Conservation (phyloP, 371 early-diverging fungal genomes). For the Nematocida ausubeli region DNA sequence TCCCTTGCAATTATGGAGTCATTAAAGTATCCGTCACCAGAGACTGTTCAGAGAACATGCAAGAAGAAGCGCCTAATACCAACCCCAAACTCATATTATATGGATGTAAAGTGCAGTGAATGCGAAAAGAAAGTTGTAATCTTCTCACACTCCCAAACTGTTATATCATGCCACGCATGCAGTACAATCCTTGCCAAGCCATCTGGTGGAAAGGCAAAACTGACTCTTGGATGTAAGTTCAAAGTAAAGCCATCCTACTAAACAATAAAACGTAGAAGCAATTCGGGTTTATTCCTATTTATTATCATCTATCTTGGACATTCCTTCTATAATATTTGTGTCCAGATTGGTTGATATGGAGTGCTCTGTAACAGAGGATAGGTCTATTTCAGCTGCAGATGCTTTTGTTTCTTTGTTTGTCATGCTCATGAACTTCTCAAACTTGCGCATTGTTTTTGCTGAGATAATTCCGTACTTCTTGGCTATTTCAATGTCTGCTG, state of each 20-base stretch:
- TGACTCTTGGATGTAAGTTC: constrained; percentile 61
- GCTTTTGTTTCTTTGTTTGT: not conserved
- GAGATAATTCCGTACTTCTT: constrained; percentile 7
- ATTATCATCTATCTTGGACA: constrained; percentile 25
- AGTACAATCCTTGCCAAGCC: constrained; percentile 89
- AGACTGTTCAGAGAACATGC: constrained; percentile 83
- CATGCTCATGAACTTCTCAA: not conserved
- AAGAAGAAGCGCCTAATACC: constrained; percentile 98
- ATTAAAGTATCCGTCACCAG: constrained; percentile 90
- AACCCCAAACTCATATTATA: constrained; percentile 96
- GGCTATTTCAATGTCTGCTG: not conserved
- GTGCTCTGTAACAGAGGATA: constrained; percentile 42
- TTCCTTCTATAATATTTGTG: constrained; percentile 51
- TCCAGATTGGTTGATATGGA: constrained; percentile 48
- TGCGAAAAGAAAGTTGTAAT: constrained; percentile 91
- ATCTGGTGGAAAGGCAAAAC: constrained; percentile 86
- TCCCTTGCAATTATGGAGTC: constrained; percentile 69
- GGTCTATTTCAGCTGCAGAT: constrained; percentile 19
- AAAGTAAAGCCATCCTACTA: constrained; percentile 53
- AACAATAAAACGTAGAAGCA: constrained; percentile 11
- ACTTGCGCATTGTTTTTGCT: not conserved
- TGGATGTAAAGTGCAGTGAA: constrained; percentile 96
- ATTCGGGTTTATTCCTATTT: constrained; percentile 6
- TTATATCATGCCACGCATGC: constrained; percentile 89
- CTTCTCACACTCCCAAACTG: constrained; percentile 96